Percentiles rank a stretch among this genome's conserved stretches.
Evolutionary conservation across 2,329 filamentous ascomycete genomes (phyloP).

Genomic region (Paraphoma chrysanthemicola): DNA sequence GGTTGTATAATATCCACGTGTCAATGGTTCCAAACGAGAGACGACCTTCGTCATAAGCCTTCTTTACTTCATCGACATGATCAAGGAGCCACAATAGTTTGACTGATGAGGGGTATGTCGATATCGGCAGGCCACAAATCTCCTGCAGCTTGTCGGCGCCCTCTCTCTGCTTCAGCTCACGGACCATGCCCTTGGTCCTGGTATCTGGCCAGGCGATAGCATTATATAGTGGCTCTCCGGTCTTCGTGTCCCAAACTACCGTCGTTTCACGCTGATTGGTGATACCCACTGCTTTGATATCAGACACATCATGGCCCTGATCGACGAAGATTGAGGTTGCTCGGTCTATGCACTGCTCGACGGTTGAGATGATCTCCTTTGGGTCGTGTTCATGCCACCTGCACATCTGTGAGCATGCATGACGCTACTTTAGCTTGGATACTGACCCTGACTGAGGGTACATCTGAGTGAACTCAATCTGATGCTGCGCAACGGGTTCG

Average conservation of each 20-base stretch:
- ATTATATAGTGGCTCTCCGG: conserved; percentile 81
- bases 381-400: conserved; percentile 94
- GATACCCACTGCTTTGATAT: conserved; percentile 81
- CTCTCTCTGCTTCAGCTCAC: conserved; percentile 73
- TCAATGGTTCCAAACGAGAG: conserved; percentile 89
- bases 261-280: conserved; percentile 92
- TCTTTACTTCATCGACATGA: conserved; percentile 71
- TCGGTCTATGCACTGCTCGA: conserved; percentile 79
- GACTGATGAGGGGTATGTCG: conserved; percentile 86
- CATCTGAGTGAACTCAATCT: conserved; percentile 84
- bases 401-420: conserved; percentile 23
- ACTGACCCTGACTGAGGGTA: conserved; percentile 85
- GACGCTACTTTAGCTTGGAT: background rate
- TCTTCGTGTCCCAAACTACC: conserved; percentile 81
- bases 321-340: conserved; percentile 74
- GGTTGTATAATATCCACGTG: conserved; percentile 83
- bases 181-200: conserved; percentile 75
- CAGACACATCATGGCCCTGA: conserved; percentile 70
- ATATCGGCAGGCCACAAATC: conserved; percentile 81
- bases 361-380: conserved; percentile 74
- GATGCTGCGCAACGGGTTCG: conserved; percentile 80
- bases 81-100: conserved; percentile 85
- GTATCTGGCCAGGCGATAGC: conserved; percentile 91
- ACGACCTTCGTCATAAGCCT: conserved; percentile 77
- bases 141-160: conserved; percentile 73